phyloP scores from a whole-genome alignment of 371 early-diverging fungal species.

The Lichtheimia ornata region DNA sequence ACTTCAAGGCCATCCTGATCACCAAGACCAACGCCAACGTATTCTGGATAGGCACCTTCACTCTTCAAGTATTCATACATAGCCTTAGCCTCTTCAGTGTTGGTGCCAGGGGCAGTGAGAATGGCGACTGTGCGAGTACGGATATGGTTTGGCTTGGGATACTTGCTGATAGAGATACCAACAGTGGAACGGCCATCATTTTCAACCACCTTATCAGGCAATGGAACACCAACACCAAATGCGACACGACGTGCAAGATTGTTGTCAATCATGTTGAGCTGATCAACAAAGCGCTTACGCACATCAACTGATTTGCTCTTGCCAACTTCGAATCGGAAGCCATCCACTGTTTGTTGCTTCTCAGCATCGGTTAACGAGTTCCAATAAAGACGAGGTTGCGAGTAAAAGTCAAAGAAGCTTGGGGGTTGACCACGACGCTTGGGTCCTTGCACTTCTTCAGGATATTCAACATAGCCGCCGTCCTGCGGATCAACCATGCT shows the following conservation, averaged over 20 bases:
- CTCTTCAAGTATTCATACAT: conserved; percentile 29
- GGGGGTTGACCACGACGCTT: conserved; percentile 27
- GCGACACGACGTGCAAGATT: conserved; percentile 43
- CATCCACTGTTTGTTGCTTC: conserved; percentile 43
- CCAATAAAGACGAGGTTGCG: conserved; percentile 49
- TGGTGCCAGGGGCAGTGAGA: conserved; percentile 32
- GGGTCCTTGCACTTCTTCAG: conserved; percentile 22
- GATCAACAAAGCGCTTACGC: conserved; percentile 36
- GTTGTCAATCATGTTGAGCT: conserved; percentile 43
- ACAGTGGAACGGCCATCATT: conserved; percentile 20
- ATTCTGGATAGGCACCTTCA: conserved; percentile 32
- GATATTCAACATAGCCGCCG: conserved; percentile 42
- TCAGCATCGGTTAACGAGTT: conserved; percentile 42
- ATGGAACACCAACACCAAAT: conserved; percentile 27
- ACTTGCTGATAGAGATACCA: conserved; percentile 36
- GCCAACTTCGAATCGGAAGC: conserved; percentile 42
- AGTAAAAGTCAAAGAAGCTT: conserved; percentile 44
- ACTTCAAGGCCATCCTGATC: conserved; percentile 23
- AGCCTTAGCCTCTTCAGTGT: conserved; percentile 26
- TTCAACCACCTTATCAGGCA: conserved; percentile 27
- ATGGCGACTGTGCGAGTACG: conserved; percentile 37
- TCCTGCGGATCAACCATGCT: conserved; percentile 16
- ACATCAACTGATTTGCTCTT: conserved; percentile 30
- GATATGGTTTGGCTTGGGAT: conserved; percentile 34
- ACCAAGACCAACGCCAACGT: conserved; percentile 28